These are phyloP conservation scores for Geotrichum aggregatum DNA, from an alignment of 1,139 yeast species.

Conservation along the genomic window DNA sequence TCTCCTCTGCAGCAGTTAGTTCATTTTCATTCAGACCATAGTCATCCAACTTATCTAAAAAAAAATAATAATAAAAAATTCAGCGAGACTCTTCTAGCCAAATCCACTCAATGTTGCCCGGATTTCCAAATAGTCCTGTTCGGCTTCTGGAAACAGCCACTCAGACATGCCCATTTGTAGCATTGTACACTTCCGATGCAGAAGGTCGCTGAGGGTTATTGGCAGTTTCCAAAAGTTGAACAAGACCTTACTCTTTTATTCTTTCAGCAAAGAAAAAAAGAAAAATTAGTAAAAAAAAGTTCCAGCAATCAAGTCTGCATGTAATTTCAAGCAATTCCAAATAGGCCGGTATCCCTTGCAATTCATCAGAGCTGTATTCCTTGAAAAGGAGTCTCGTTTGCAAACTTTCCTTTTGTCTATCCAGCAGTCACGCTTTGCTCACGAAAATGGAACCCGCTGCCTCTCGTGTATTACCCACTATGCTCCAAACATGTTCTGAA, in stretches of 20 bases:
- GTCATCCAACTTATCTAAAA: constrained; percentile 5
- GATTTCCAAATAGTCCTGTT: not conserved
- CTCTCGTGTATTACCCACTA: not conserved
- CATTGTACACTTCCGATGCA: constrained; percentile 11
- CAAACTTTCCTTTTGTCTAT: not conserved
- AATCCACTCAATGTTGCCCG: not conserved
- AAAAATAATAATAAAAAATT: not conserved
- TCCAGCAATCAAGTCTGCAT: constrained; percentile 6
- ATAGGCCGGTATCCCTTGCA: no score
- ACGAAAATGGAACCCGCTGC: not conserved
- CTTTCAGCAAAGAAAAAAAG: no score
- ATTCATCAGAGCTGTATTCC: no score
- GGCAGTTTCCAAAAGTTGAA: not conserved
- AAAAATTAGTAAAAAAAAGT: not conserved
- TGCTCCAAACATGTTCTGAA: not conserved
- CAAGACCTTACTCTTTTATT: not conserved
- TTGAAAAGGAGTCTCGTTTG: no score
- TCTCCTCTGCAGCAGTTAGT: constrained; percentile 2
- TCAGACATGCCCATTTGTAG: constrained; percentile 9
- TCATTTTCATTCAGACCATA: not conserved
- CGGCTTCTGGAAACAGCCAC: not conserved
- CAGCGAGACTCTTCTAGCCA: not conserved
- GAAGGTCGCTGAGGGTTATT: constrained; percentile 7
- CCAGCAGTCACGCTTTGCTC: not conserved
- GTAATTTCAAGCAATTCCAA: not conserved